Conservation (phyloP, 768 basidiomycete genomes). For the Galerina marginata region DNA sequence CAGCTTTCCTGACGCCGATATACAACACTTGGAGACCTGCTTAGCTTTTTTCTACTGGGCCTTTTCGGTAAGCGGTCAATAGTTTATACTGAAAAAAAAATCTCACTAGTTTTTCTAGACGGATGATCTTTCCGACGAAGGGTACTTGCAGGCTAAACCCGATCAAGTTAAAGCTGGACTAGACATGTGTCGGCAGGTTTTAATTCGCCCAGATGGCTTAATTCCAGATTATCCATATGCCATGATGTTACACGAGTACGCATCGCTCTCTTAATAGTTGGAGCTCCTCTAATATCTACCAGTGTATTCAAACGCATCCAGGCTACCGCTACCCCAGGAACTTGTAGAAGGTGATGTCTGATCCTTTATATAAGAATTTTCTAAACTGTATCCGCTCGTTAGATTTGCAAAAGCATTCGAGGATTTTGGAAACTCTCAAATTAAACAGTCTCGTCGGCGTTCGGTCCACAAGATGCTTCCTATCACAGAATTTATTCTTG, state of each 20-base stretch:
- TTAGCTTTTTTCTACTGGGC: slow-evolving; percentile 10
- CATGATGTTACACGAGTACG: slow-evolving; percentile 25
- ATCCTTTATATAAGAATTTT: background rate
- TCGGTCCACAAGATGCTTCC: slow-evolving; percentile 4
- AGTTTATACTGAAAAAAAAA: background rate
- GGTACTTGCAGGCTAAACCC: slow-evolving; percentile 24
- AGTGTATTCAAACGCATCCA: slow-evolving; percentile 13
- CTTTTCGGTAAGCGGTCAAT: background rate
- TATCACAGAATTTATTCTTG: slow-evolving; percentile 7
- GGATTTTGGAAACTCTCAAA: slow-evolving; percentile 13
- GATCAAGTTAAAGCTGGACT: slow-evolving; percentile 23
- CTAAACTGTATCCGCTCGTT: too few relatives aligned
- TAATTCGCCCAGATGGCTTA: slow-evolving; percentile 6
- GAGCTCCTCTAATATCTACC: background rate
- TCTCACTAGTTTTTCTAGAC: slow-evolving; percentile 14
- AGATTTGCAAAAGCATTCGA: slow-evolving; percentile 9
- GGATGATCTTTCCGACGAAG: slow-evolving; percentile 32
- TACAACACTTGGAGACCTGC: slow-evolving; percentile 3
- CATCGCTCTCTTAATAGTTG: background rate
- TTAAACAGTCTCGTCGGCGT: slow-evolving; percentile 15
- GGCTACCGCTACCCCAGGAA: slow-evolving; percentile 7
- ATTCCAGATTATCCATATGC: slow-evolving; percentile 19
- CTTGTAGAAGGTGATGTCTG: slow-evolving; percentile 2
- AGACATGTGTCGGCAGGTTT: slow-evolving; percentile 18
- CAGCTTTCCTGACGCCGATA: slow-evolving; percentile 7